Evolutionary conservation across 441 rosid genomes (phyloP), one percentile per base, ranked within the genome.

Genomic region (Populus hybrid): DNA sequence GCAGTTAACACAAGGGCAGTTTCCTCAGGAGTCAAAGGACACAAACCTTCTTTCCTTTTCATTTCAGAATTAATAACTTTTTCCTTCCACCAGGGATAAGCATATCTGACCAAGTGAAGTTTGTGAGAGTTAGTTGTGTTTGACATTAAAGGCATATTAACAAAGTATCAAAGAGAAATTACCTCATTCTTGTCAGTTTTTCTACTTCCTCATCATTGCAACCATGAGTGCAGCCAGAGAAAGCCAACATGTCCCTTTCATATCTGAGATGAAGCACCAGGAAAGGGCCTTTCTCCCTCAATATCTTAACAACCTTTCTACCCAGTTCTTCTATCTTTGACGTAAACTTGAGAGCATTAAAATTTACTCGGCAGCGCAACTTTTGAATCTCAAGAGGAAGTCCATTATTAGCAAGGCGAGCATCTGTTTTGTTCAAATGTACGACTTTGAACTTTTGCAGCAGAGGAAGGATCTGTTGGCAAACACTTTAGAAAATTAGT

Each of bases 11-110:
- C 86, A 26, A 90, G 94, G 67, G 97, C 92, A 59, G 97, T 92
- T 88, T 93, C 98, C 82, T 93, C 95, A 2, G 98, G 98, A 6
- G 95, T 93, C 87, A 92, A 83, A 66, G 98, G 97, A 75, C 98
- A 92, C 75, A 90, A 75, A 34, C 97, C 98, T 80, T 92, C 98
- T 85, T 84, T 89, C 82, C 97, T 89, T 85, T 90, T 91, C 87
- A 81, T 74, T 57, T 92, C 97, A 0, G 97, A 90, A 82, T 89
- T 83, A 73, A 93, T 90, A 59, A 90, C 87, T 79, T 93, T 93
- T 81, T 92, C 98, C 79, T 93, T 92, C 98, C 98, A 93, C 97
- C 91, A 92, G 5, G 97, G 97, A 84, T 93, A 93, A 80, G 97
- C 90, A 80, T 90, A 90, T 86, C 98, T 93, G 86, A 65, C 40